Percentiles rank a stretch among this genome's conserved stretches.
Conservation (phyloP, 2,329 filamentous ascomycete species). For the Fusarium neocosmosporiellum region DNA sequence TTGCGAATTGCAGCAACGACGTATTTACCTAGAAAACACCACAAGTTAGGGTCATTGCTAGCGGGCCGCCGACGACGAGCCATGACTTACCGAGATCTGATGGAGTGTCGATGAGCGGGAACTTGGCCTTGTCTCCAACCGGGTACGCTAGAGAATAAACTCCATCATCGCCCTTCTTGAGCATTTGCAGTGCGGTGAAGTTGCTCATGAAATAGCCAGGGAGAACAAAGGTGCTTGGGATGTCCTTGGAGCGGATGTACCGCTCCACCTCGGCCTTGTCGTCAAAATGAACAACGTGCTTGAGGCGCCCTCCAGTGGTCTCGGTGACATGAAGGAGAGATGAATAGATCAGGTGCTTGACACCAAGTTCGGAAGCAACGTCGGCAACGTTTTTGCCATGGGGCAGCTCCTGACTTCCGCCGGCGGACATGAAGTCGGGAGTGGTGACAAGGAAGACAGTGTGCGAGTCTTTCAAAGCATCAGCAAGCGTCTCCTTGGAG, state of each 20-base stretch:
- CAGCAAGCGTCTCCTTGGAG: not conserved
- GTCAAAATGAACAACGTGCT: not conserved
- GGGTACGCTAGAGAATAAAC: not conserved
- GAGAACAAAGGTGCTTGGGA: not conserved
- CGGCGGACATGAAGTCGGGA: not conserved
- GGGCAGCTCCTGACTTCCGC: not conserved
- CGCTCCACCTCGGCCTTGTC: not conserved
- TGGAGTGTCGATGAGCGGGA: not conserved
- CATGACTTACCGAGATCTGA: not conserved
- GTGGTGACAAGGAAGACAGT: not conserved
- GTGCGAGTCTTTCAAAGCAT: not conserved
- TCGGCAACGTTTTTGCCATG: not conserved
- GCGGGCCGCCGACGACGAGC: not conserved
- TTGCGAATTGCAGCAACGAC: not conserved
- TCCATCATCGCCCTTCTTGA: not conserved
- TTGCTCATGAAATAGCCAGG: not conserved
- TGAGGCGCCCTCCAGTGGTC: not conserved
- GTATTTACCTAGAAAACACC: not conserved
- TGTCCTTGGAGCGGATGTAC: not conserved
- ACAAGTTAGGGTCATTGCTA: not conserved
- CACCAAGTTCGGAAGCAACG: not conserved
- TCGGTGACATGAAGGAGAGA: not conserved
- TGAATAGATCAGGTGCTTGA: not conserved
- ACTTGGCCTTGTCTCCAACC: not conserved
- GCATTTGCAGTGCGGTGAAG: not conserved